phyloP scores from a whole-genome alignment of 768 basidiomycete genomes.

The Coprinellus micaceus region DNA sequence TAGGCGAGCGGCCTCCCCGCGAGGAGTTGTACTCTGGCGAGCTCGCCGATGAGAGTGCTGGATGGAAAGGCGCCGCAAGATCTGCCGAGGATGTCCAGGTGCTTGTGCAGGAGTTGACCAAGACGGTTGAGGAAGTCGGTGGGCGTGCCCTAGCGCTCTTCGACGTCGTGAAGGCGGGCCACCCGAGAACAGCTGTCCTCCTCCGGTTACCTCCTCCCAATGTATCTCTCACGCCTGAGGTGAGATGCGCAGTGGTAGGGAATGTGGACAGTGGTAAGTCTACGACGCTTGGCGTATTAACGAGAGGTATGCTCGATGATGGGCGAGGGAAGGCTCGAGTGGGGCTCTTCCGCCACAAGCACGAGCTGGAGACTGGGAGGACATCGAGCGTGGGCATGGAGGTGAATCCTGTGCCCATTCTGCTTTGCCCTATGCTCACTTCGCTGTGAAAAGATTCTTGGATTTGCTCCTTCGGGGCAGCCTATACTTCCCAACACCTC shows the following conservation, averaged over 20 bases:
- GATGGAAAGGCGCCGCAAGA: conserved; percentile 52
- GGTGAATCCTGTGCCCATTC: too few relatives aligned
- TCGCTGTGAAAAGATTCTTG: conserved; percentile 73
- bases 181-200: conserved; percentile 57
- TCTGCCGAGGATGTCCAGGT: conserved; percentile 50
- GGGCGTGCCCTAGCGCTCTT: conserved; percentile 64
- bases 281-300: conserved; percentile 90
- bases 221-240: conserved; percentile 81
- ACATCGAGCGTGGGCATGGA: conserved; percentile 98
- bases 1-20: conserved; percentile 65
- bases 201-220: conserved; percentile 73
- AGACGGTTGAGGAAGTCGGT: conserved; percentile 69
- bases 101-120: conserved; percentile 41
- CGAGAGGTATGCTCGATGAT: conserved; percentile 84
- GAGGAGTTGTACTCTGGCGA: conserved; percentile 54
- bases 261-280: conserved; percentile 95
- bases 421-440: too few relatives aligned
- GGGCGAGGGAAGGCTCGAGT: conserved; percentile 81
- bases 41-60: conserved; percentile 40
- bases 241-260: conserved; percentile 92
- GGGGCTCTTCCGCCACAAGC: conserved; percentile 91
- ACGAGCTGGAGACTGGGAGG: conserved; percentile 93
- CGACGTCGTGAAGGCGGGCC: conserved; percentile 37
- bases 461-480: conserved; percentile 72
- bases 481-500: conserved; percentile 73